These are phyloP conservation scores for Trapa bicornis DNA, from an alignment of 345 rosid species.

Conservation along the genomic window DNA sequence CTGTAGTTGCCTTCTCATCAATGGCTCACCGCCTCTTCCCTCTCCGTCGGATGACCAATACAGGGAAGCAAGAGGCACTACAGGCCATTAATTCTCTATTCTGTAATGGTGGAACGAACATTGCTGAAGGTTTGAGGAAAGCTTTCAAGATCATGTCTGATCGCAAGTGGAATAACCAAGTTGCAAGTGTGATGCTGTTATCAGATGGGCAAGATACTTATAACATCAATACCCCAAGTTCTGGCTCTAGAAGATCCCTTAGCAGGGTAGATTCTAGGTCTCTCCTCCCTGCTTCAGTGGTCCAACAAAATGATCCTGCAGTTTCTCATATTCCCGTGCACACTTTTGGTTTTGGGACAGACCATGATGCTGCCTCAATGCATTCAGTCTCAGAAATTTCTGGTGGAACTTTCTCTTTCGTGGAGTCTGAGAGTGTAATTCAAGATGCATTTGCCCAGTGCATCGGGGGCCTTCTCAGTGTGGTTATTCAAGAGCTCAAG, in stretches of 20 bases:
- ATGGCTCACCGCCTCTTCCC: constrained; percentile 76
- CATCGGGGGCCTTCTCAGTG: constrained; percentile 92
- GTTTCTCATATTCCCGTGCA: constrained; percentile 76
- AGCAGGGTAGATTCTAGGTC: constrained; percentile 34
- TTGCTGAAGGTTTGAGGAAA: constrained; percentile 83
- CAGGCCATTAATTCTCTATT: constrained; percentile 68
- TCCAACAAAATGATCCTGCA: constrained; percentile 19
- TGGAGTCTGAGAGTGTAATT: constrained; percentile 75
- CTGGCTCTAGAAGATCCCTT: constrained; percentile 8
- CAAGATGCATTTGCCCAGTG: constrained; percentile 99
- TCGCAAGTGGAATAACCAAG: constrained; percentile 71
- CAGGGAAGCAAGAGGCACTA: constrained; percentile 70
- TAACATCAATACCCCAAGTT: constrained; percentile 29
- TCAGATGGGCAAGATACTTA: constrained; percentile 97
- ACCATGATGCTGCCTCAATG: constrained; percentile 85
- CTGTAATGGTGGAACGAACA: constrained; percentile 91
- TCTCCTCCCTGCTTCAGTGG: constrained; percentile 37
- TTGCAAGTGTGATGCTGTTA: constrained; percentile 67
- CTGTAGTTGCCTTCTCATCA: constrained; percentile 90
- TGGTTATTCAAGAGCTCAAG: constrained; percentile 71
- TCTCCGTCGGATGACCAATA: constrained; percentile 72
- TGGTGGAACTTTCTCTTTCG: constrained; percentile 93
- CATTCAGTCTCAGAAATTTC: constrained; percentile 77
- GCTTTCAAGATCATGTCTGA: constrained; percentile 70
- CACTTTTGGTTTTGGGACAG: constrained; percentile 87